Conservation (phyloP, 139 green algal genomes). For the Volvox africanus region DNA sequence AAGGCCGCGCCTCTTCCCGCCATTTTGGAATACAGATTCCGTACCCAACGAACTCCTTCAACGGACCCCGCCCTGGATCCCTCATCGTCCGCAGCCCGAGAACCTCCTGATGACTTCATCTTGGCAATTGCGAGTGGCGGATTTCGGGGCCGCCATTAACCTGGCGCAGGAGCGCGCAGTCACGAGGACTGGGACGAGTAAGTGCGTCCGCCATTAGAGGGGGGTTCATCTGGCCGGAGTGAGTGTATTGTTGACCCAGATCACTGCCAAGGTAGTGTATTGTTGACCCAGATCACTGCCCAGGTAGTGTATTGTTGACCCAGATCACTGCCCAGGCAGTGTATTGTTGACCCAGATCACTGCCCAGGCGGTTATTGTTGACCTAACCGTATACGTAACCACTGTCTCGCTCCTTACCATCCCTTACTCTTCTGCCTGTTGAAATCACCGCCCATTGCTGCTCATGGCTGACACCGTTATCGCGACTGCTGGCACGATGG, state of each 20-base stretch:
- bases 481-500: too few species aligned
- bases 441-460: too few species aligned
- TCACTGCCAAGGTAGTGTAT: too few species aligned
- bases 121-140: conserved; percentile 26
- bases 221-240: too few species aligned
- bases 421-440: too few species aligned
- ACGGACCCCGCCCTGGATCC: neutral
- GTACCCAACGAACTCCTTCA: too few species aligned
- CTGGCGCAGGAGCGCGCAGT: conserved; percentile 51
- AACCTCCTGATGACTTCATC: conserved; percentile 26
- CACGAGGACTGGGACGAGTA: conserved; percentile 55
- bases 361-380: too few species aligned
- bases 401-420: too few species aligned
- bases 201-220: neutral
- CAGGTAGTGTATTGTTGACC: neutral
- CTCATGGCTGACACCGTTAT: too few species aligned
- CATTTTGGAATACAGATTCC: too few species aligned
- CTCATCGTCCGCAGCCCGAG: conserved; percentile 44
- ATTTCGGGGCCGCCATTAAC: conserved; percentile 63
- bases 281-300: neutral
- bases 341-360: neutral
- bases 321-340: too few species aligned
- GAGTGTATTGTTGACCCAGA: neutral
- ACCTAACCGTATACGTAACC: too few species aligned
- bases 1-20: neutral